Evolutionary conservation across 208 protist genomes (phyloP), one percentile per base, ranked within the genome.

Genomic region (Trypanosoma avium): DNA sequence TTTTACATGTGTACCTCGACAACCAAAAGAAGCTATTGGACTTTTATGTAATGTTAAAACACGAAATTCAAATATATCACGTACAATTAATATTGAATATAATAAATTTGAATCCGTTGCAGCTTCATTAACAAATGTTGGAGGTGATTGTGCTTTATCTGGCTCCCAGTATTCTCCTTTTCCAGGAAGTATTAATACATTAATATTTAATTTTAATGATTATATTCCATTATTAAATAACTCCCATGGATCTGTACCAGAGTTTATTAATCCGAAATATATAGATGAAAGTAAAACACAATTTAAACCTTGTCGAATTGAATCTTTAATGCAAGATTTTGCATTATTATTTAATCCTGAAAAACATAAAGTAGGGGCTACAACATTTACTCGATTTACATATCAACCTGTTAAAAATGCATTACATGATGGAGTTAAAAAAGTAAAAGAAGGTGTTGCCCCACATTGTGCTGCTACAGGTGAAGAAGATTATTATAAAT

Each of bases 231-330:
- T 77, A 26, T 78, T 98, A 29, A 68, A 58, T 36, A 47, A 33
- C 57, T 90, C 85, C 29, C 42, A 81, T 49, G 90, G 92, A 22
- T 38, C 36, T 3, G 89, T 98, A 27, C 91, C 93, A 4, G 94
- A 98, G 81, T 98, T 98, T 71, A 95, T 97, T 61, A 98, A 98
- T 73, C 93, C 93, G 24, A 98, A 98, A 61, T 97, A 92, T 67
- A 67, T 70, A 8, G 86, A 95, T 50, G 78, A 59, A 0, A 73
- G 58, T 10, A 76, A 74, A 30, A 77, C 60, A 19, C 26, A 33
- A 21, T 96, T 97, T 63, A 85, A 81, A 46, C 90, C 92, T 4
- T 86, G 86, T 15, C 84, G 92, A 22, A 67, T 97, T 13, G 92
- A 97, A 70, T 93, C 86, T 12, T 81, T 97, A 12, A 96, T 97